Evolutionary conservation across 495 filamentous ascomycete genomes (phyloP).

Genomic region (Penicillium psychrofluorescens): DNA sequence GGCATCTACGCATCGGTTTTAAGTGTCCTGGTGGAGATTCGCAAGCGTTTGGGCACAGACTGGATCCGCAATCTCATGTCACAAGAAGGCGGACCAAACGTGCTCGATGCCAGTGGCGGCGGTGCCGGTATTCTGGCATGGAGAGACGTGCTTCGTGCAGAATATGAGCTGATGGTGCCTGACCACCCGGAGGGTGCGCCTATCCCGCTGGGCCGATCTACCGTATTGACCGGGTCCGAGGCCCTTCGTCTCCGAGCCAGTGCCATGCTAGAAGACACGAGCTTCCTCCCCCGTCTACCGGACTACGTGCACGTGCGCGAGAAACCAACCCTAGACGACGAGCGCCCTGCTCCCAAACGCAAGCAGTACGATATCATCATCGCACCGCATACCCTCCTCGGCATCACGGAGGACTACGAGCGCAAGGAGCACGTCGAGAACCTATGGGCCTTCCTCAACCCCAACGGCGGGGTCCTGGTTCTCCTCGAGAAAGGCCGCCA

Average conservation of each 20-base stretch:
- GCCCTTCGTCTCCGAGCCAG: constrained; percentile 69
- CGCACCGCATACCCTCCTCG: constrained; percentile 74
- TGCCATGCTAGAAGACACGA: constrained; percentile 75
- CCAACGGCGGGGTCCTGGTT: constrained; percentile 79
- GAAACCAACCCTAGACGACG: constrained; percentile 37
- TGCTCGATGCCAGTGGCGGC: constrained; percentile 80
- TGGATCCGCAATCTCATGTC: constrained; percentile 68
- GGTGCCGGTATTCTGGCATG: constrained; percentile 82
- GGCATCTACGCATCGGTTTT: constrained; percentile 68
- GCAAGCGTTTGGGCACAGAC: constrained; percentile 71
- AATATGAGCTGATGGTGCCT: constrained; percentile 60
- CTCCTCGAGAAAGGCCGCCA: constrained; percentile 88
- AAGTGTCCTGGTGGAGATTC: constrained; percentile 71
- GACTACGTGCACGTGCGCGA: constrained; percentile 66
- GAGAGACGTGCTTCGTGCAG: constrained; percentile 72
- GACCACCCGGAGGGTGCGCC: constrained; percentile 30
- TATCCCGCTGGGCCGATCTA: constrained; percentile 50
- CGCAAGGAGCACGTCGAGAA: constrained; percentile 75
- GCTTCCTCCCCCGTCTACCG: constrained; percentile 87
- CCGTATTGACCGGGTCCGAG: constrained; percentile 56
- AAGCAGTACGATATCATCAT: constrained; percentile 89
- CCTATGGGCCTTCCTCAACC: constrained; percentile 78
- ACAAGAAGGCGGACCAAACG: constrained; percentile 61
- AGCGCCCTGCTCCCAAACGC: constrained; percentile 42
- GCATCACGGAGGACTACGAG: constrained; percentile 60